Conservation (phyloP, 306 rosid species). For the Crotalaria pallida region DNA sequence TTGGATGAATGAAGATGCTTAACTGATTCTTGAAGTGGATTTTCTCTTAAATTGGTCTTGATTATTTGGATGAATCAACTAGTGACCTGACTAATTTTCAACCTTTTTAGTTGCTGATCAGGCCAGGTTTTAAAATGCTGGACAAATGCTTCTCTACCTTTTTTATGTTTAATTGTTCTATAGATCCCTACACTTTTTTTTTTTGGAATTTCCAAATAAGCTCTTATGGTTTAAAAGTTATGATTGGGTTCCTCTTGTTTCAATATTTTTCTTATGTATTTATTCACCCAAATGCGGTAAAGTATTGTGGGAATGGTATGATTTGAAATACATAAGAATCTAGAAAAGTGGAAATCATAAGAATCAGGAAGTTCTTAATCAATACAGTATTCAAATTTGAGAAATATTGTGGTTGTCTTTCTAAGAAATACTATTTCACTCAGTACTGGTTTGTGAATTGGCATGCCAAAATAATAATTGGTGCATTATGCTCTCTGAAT, state of each 20-base stretch:
- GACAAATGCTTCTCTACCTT: neutral
- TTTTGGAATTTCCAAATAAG: neutral
- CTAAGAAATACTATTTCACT: neutral
- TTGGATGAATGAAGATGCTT: neutral
- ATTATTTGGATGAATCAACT: neutral
- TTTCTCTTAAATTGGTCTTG: neutral
- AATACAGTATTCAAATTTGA: neutral
- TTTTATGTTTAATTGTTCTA: neutral
- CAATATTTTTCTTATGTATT: neutral
- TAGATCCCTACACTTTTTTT: neutral
- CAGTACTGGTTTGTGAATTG: neutral
- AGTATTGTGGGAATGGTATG: neutral
- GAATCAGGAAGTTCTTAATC: neutral
- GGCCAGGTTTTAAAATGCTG: neutral
- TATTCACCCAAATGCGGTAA: neutral
- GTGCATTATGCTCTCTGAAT: neutral
- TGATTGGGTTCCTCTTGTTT: neutral
- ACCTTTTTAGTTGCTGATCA: neutral
- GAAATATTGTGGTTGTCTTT: neutral
- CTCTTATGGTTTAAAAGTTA: neutral
- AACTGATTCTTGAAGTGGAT: neutral
- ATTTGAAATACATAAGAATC: neutral
- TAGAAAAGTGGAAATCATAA: neutral
- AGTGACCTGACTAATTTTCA: neutral
- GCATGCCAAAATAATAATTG: neutral